Conservation (phyloP, 139 green algal genomes). For the Ulvella scutata region DNA sequence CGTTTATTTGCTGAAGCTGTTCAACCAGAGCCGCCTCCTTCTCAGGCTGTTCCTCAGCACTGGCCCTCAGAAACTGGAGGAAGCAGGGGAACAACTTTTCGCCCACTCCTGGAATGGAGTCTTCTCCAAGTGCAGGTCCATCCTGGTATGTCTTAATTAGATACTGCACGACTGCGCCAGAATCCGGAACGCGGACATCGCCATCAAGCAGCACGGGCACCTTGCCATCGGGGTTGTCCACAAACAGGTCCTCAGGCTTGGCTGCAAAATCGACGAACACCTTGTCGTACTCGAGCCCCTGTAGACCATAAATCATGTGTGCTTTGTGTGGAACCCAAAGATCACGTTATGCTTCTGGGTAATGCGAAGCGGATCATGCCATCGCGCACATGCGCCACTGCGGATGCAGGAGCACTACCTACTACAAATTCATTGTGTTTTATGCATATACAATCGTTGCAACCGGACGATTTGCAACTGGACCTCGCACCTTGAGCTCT, state of each 20-base stretch:
- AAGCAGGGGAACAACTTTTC: conserved; percentile 40
- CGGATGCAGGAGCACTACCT: background rate
- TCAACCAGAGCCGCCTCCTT: conserved; percentile 22
- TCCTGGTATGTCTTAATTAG: background rate
- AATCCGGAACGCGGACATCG: conserved; percentile 20
- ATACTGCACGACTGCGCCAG: conserved; percentile 6
- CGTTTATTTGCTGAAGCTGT: conserved; percentile 20
- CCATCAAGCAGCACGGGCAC: conserved; percentile 68
- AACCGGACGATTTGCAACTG: background rate
- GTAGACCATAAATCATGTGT: background rate
- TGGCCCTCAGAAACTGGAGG: conserved; percentile 33
- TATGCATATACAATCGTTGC: background rate
- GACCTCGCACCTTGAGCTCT: conserved; percentile 54
- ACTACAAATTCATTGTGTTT: background rate
- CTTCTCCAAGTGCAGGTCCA: background rate
- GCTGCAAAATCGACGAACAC: conserved; percentile 60
- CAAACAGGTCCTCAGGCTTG: conserved; percentile 73
- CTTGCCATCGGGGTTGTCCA: conserved; percentile 49
- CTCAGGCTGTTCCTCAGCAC: conserved; percentile 20
- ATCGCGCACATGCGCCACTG: background rate
- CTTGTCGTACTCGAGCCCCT: conserved; percentile 22
- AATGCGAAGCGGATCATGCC: background rate
- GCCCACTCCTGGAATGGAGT: background rate
- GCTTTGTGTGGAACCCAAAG: background rate
- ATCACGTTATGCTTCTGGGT: background rate